Percentiles rank a stretch among this genome's conserved stretches.
These are phyloP conservation scores for Boletus insuetus DNA, from an alignment of 768 basidiomycete species.

Conservation along the genomic window DNA sequence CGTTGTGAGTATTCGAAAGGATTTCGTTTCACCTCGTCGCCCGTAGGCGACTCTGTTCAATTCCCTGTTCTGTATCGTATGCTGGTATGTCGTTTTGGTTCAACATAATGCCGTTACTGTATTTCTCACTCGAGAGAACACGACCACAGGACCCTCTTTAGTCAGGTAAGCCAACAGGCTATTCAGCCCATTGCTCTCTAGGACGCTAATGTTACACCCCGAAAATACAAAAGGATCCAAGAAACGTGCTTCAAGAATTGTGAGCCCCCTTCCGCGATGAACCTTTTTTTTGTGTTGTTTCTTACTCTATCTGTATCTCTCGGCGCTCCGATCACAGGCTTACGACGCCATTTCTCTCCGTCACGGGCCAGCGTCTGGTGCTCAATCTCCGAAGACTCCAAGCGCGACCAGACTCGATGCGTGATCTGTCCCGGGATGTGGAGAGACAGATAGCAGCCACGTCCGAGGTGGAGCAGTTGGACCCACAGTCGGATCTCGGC, in stretches of 20 bases:
- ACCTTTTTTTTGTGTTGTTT: too few species aligned
- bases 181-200: not conserved
- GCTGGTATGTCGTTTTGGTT: not conserved
- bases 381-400: not conserved
- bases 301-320: not conserved
- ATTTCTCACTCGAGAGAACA: not conserved
- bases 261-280: not conserved
- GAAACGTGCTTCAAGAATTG: not conserved
- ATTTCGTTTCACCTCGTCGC: not conserved
- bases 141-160: not conserved
- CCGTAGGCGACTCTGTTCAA: not conserved
- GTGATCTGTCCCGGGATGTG: constrained; percentile 13
- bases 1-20: not conserved
- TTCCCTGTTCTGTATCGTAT: not conserved
- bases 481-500: not conserved
- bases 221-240: not conserved
- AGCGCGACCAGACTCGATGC: not conserved
- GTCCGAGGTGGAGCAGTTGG: not conserved
- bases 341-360: not conserved
- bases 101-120: too few species aligned
- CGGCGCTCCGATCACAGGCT: not conserved
- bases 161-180: not conserved
- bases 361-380: not conserved
- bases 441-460: constrained; percentile 11
- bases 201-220: not conserved